phyloP scores from a whole-genome alignment of 2,329 filamentous ascomycete species.

The Aspergillus transmontanensis region DNA sequence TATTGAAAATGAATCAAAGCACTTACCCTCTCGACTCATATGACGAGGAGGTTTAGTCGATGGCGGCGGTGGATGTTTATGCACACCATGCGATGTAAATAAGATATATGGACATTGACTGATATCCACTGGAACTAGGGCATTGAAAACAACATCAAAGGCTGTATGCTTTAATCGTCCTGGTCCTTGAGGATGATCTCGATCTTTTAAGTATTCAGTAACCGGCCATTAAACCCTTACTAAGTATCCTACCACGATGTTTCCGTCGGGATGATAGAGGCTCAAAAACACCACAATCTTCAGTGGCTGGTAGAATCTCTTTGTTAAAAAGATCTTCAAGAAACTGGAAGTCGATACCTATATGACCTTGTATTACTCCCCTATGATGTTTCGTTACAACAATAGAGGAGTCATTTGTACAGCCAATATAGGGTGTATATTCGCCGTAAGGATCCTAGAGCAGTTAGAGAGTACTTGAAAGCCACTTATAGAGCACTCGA shows the following conservation, averaged over 20 bases:
- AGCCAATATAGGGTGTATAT: neutral
- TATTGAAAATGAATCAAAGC: neutral
- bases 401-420: neutral
- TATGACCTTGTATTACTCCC: neutral
- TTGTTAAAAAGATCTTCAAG: neutral
- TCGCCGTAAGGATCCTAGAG: neutral
- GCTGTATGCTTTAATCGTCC: neutral
- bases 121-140: neutral
- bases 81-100: neutral
- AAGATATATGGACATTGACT: neutral
- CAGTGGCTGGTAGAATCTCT: neutral
- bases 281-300: neutral
- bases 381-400: neutral
- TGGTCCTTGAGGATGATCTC: neutral
- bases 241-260: neutral
- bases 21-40: neutral
- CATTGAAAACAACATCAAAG: neutral
- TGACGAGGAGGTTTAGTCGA: neutral
- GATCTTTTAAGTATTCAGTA: neutral
- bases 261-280: neutral
- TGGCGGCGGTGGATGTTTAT: neutral
- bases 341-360: neutral
- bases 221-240: neutral
- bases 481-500: neutral
- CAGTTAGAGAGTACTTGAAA: neutral